Evolutionary conservation across 192 early-diverging fungal species (phyloP), one percentile per base, ranked within the genome.

Genomic region (Backusella tarrabulga): DNA sequence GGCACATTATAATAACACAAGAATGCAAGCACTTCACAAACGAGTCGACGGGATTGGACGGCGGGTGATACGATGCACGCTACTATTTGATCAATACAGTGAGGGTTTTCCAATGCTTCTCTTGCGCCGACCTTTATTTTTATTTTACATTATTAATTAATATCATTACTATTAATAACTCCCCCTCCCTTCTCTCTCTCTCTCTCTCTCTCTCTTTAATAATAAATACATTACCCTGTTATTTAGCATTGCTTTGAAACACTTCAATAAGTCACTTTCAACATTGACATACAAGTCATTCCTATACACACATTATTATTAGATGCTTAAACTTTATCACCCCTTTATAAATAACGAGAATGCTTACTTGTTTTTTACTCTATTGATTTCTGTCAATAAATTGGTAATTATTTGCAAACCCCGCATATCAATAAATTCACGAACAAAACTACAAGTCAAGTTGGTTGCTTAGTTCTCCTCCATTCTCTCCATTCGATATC

Each of bases 251-350:
- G 89, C 88, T 72, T 95, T 93, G 72, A 95, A 89, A 77, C 92
- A 93, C 76, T 91, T 92, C 35, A 93, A 85, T 70, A 95, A 91
- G 79, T 93, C 93, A 50, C 89, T 86, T 73, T 95, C 93, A 84
- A 92, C 91, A 68, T 89, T 83, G 26, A 91, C 79, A 79, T 95
- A 92, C 26, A 86, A 84, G 17, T 92, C 90, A 68, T 85, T 84
- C 66, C 92, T 89, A 76, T 76, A 41, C 66, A 76, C 75, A 41
- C 66, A 76, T 42, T 66, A 54, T 78, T 60, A 34, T 46, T 68
- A 34, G 67, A 23, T 34, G 38, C n/a, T 12, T 68, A 14, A 29
- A 32, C 32, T 32, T 32, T 32, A 2, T 32, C 32, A 32, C 32
- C 21, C 14, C 41, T 8, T 17, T 3, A 34, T 14, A 75, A 12